Percentiles rank a stretch among this genome's conserved stretches.
phyloP scores from a whole-genome alignment of 208 protist species.

The Endotrypanum monterogeii region DNA sequence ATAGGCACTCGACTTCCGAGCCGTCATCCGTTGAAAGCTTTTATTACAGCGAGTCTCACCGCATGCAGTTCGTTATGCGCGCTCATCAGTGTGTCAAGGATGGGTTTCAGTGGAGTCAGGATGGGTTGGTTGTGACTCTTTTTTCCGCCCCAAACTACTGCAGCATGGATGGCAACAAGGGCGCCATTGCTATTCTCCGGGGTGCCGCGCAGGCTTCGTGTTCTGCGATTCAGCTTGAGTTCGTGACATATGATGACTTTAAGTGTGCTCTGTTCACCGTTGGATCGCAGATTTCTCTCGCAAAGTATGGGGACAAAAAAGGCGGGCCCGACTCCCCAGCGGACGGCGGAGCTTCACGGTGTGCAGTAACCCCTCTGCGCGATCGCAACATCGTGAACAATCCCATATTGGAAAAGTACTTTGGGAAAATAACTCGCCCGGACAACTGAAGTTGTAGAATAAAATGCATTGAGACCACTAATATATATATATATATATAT shows the following conservation, averaged over 20 bases:
- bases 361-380: slow-evolving; percentile 6
- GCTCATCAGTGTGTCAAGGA: slow-evolving; percentile 94
- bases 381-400: slow-evolving; percentile 51
- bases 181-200: slow-evolving; percentile 68
- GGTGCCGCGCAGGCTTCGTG: slow-evolving; percentile 41
- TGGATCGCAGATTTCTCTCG: slow-evolving; percentile 10
- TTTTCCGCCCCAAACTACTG: slow-evolving; percentile 92
- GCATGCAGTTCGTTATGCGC: slow-evolving; percentile 94
- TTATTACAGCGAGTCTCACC: slow-evolving; percentile 16
- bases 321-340: slow-evolving; percentile 3
- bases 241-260: slow-evolving; percentile 61
- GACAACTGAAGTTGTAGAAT: not conserved
- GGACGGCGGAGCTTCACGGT: not conserved
- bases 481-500: not conserved
- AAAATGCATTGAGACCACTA: too few relatives aligned
- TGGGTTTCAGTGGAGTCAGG: slow-evolving; percentile 80
- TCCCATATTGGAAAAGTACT: slow-evolving; percentile 56
- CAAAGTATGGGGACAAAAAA: not conserved
- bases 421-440: slow-evolving; percentile 18
- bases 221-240: slow-evolving; percentile 62
- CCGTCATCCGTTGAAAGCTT: not conserved
- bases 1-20: not conserved
- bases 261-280: slow-evolving; percentile 11
- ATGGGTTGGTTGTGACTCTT: slow-evolving; percentile 57
- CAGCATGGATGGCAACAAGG: slow-evolving; percentile 67